Evolutionary conservation across 176 grass and related monocot species (phyloP).

Genomic region (Poa pratensis): DNA sequence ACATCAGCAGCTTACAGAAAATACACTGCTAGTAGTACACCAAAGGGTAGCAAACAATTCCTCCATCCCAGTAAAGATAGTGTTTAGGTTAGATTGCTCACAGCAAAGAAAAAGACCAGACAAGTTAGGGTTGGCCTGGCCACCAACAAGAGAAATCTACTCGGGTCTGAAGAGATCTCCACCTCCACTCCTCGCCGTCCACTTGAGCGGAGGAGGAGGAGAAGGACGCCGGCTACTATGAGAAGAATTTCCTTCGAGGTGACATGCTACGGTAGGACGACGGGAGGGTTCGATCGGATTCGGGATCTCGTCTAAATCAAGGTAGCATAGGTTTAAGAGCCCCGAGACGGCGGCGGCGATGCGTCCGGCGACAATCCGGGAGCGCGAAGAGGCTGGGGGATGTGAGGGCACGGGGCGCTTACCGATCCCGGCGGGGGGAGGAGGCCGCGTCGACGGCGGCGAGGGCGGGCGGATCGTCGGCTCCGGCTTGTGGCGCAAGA

Average conservation of each 20-base stretch:
- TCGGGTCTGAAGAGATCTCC: neutral
- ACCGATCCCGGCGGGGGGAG: constrained; percentile 6
- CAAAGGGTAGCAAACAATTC: neutral
- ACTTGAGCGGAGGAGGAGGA: neutral
- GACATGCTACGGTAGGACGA: neutral
- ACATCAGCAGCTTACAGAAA: neutral
- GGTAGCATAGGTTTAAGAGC: neutral
- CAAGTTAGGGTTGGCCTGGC: neutral
- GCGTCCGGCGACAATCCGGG: neutral
- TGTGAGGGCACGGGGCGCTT: neutral
- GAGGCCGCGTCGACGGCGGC: constrained; percentile 8
- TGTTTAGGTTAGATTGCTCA: neutral
- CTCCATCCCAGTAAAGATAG: neutral
- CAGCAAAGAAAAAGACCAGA: neutral
- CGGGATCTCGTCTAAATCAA: constrained; percentile 8
- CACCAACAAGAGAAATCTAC: neutral
- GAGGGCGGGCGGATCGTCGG: neutral
- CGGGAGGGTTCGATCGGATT: neutral
- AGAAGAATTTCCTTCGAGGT: neutral
- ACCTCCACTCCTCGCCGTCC: neutral
- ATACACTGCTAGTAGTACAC: neutral
- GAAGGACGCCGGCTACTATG: neutral
- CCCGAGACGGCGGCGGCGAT: neutral
- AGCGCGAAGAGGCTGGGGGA: neutral
- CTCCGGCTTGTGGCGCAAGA: constrained; percentile 30